Evolutionary conservation across 1,284 basidiomycete genomes (phyloP).

Genomic region (Microbotryum intermedium): DNA sequence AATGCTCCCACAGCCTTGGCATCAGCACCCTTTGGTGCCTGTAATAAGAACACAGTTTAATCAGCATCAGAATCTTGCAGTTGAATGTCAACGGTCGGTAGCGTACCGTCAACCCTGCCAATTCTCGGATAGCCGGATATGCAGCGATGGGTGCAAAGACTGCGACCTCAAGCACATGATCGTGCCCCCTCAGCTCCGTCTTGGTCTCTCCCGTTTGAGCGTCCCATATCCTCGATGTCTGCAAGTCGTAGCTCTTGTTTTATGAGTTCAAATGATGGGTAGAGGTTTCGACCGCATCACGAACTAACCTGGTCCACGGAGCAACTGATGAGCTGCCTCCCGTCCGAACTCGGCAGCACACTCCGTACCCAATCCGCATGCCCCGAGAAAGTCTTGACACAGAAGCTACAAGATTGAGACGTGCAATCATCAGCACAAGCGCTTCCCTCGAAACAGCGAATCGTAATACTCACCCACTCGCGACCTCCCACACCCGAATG

Average conservation of each 20-base stretch:
- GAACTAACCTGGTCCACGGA: slow-evolving; percentile 70
- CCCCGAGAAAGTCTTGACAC: slow-evolving; percentile 52
- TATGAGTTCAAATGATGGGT: no score
- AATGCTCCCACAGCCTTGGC: slow-evolving; percentile 43
- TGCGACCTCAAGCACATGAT: slow-evolving; percentile 74
- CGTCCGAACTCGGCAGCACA: slow-evolving; percentile 64
- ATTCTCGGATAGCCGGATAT: slow-evolving; percentile 65
- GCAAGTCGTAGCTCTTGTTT: slow-evolving; percentile 1
- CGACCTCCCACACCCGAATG: slow-evolving; percentile 75
- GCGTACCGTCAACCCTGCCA: slow-evolving; percentile 58
- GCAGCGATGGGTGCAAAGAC: slow-evolving; percentile 69
- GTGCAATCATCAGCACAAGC: neutral
- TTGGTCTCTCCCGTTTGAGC: slow-evolving; percentile 65
- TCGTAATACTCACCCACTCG: slow-evolving; percentile 56
- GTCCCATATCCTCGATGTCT: slow-evolving; percentile 80
- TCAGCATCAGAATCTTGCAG: neutral
- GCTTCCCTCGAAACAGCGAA: neutral
- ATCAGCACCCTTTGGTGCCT: slow-evolving; percentile 19
- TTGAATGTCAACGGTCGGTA: neutral
- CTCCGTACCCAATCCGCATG: slow-evolving; percentile 66
- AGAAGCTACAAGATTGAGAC: slow-evolving; percentile 43
- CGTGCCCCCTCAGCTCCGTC: slow-evolving; percentile 75
- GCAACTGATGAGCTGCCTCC: slow-evolving; percentile 62
- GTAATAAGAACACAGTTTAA: neutral
- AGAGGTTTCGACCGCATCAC: no score